A percentile compares a stretch with the other conserved stretches of the same genome.
Evolutionary conservation across 257 asterid species (phyloP).

Genomic region (Paulownia fortunei): DNA sequence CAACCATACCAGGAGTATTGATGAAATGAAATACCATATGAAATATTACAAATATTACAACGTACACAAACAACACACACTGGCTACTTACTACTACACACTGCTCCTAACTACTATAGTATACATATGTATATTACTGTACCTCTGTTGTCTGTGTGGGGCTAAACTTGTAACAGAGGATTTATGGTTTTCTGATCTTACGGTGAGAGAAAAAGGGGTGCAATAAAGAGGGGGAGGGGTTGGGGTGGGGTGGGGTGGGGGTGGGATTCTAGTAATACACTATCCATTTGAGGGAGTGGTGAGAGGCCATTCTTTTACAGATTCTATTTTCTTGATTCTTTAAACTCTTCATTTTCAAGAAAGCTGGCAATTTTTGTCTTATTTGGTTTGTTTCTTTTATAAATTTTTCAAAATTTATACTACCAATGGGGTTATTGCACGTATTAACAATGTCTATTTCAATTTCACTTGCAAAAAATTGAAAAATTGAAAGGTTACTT

Average conservation of each 20-base stretch:
- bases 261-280: conserved; percentile 10
- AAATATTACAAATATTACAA: no score
- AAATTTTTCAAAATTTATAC: no score
- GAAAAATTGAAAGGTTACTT: not conserved
- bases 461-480: not conserved
- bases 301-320: not conserved
- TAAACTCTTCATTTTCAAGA: conserved; percentile 16
- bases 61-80: conserved; percentile 28
- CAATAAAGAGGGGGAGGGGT: conserved; percentile 37
- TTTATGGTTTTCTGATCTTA: conserved; percentile 53
- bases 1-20: no score
- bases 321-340: not conserved
- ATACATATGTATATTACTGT: not conserved
- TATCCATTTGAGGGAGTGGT: not conserved
- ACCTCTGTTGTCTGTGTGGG: not conserved
- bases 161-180: conserved; percentile 59
- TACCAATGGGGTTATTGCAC: not conserved
- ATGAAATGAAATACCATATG: no score
- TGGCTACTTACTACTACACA: conserved; percentile 10
- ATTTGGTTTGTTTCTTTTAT: not conserved
- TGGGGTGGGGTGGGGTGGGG: conserved; percentile 17
- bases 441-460: not conserved
- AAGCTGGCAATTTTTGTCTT: not conserved
- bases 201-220: conserved; percentile 44
- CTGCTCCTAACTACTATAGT: not conserved